Percentiles rank a stretch among this genome's conserved stretches.
phyloP scores from a whole-genome alignment of 177 flowering plant genomes.

The Telopea speciosissima region DNA sequence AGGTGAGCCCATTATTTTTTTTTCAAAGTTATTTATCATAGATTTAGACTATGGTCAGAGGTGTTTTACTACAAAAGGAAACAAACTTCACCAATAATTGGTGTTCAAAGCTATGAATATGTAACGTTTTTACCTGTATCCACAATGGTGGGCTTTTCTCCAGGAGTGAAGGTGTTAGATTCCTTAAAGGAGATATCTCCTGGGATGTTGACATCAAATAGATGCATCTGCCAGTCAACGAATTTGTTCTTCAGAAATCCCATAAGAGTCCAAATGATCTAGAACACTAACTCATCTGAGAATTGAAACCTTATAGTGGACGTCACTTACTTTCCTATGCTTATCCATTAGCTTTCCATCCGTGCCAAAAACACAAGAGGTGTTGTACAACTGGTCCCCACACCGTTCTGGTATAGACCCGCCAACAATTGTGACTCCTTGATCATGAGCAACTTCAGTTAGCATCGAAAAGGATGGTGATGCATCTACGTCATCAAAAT shows the following conservation, averaged over 20 bases:
- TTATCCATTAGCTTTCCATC: slow-evolving; percentile 32
- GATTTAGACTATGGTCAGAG: not conserved
- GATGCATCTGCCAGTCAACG: slow-evolving; percentile 24
- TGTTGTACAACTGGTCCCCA: slow-evolving; percentile 22
- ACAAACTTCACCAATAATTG: not conserved
- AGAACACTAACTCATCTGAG: not conserved
- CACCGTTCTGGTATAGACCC: slow-evolving; percentile 35
- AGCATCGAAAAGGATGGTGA: slow-evolving; percentile 20
- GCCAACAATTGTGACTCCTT: slow-evolving; percentile 25
- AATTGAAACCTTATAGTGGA: not conserved
- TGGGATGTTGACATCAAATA: slow-evolving; percentile 31
- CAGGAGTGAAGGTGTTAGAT: slow-evolving; percentile 29
- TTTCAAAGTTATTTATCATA: no score
- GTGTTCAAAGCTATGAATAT: not conserved
- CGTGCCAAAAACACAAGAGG: slow-evolving; percentile 30
- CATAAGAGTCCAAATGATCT: not conserved
- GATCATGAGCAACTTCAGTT: slow-evolving; percentile 21
- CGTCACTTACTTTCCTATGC: slow-evolving; percentile 28
- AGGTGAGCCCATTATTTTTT: not conserved
- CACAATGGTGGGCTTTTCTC: slow-evolving; percentile 27
- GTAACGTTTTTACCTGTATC: slow-evolving; percentile 24
- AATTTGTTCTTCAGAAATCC: not conserved
- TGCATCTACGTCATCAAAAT: slow-evolving; percentile 13
- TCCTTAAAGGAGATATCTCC: slow-evolving; percentile 31
- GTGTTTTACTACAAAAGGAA: not conserved